Base-by-base conservation (phyloP, 78 protist genomes). In the Protostelium mycophagum region DNA sequence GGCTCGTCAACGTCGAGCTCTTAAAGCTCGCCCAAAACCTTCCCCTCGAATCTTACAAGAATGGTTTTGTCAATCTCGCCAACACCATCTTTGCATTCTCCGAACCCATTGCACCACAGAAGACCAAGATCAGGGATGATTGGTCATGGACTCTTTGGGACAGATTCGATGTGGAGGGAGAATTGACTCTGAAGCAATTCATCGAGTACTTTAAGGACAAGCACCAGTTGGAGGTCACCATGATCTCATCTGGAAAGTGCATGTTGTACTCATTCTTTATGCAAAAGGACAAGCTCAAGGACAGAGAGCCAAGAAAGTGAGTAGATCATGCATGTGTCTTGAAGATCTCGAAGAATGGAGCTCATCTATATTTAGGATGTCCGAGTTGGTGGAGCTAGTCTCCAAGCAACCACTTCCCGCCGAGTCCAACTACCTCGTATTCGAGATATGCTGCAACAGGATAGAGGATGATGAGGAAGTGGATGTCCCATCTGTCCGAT, bases 21-120 rank as follows among this genome's bases (percentile, higher is more conserved):
- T 87, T 86, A 92, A 99, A 99, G 97, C 88, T 96, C 28, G 34
- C 38, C 36, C 89, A 88, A 86, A 83, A 38, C 16, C 95, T 93
- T 89, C 34, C 92, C 86, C 36, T 97, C n/a, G 99, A 96, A 37
- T 28, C 35, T 34, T 97, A 87, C 97, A 93, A 95, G 92, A 97
- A 97, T 83, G 91, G 95, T 35, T 99, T 98, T 91, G 87, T 96
- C 51, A 99, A 99, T 95, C 93, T 99, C 0, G 99, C 99, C 28
- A 90, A 99, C 10, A 99, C 99, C 51, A 86, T 98, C 93, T 73
- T 97, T 83, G 91, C 90, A 85, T 94, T 95, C 87, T 92, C 98
- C 10, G 98, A 97, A 39, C 99, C 99, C 38, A 88, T 94, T n/a
- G 96, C 95, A 0, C 94, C 99, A 0, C 92, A 97, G 37, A 92